Evolutionary conservation across 805 yeast genomes (phyloP), one percentile per base, ranked within the genome.

Genomic region (Jamesozyma gamospora): DNA sequence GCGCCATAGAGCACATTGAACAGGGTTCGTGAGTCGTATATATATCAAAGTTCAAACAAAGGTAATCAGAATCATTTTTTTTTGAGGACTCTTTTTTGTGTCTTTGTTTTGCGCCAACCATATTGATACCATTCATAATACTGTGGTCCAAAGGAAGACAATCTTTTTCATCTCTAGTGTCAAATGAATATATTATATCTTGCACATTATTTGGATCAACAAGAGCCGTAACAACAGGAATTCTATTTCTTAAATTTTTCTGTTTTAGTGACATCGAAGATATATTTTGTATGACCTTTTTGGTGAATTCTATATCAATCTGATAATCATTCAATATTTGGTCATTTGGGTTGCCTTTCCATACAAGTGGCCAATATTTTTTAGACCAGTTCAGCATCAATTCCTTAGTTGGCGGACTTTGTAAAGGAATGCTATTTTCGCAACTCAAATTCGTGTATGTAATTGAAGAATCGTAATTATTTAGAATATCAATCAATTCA

Each of bases 11-110:
- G 54, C 98, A 92, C 96, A 90, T 92, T 0, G 85, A 74, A 53
- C 98, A 92, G 0, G 98, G 98, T 58, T 92, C 98, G 56, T 87
- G 95, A 0, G 95, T 82, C 1, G 94, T 82, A 54, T 82, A 86
- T 0, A 92, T 86, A 44, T 83, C 78, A 47, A 77, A 70, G 39
- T 79, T 74, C 28, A 80, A 72, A 55, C 97, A 88, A 2, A 92
- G 67, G 53, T 92, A 92, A 25, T 52, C 37, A 51, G 49, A 33
- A 37, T 45, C 32, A 39, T 41, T 4, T 32, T 28, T 41, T 3
- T 36, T 36, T 16, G 33, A 31, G n/a, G 12, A 15, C 21, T 2
- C 11, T 8, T 14, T 32, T 81, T 62, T 59, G 50, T 8, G 9
- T 35, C 32, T 36, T 46, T 46, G 49, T 15, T 24, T 25, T 18